Conservation (phyloP, 345 rosid species). For the Citrus sinensis region DVS_A1.0 CM039163.1:40421001-40421500, state of each 20-base stretch:
- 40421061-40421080: not conserved
- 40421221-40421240: not conserved
- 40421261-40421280: conserved; percentile 11
- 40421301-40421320: not conserved
- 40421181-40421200: not conserved
- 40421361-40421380: not conserved
- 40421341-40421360: not conserved
- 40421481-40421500: not conserved
- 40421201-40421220: not conserved
- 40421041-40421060: not conserved
- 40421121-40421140: too few species aligned
- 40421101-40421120: not conserved
- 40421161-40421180: not conserved
- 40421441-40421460: conserved; percentile 9
- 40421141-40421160: not conserved
- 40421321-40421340: not conserved
- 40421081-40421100: not conserved
- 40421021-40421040: not conserved
- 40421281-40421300: conserved; percentile 13
- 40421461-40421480: conserved; percentile 8
- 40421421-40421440: not conserved
- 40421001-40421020: not conserved
- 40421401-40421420: conserved; percentile 11
- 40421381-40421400: not conserved
- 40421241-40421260: not conserved